A percentile compares a stretch with the other conserved stretches of the same genome.
Conservation (phyloP, 2,329 filamentous ascomycete species). For the Ophiostoma piceae region DNA sequence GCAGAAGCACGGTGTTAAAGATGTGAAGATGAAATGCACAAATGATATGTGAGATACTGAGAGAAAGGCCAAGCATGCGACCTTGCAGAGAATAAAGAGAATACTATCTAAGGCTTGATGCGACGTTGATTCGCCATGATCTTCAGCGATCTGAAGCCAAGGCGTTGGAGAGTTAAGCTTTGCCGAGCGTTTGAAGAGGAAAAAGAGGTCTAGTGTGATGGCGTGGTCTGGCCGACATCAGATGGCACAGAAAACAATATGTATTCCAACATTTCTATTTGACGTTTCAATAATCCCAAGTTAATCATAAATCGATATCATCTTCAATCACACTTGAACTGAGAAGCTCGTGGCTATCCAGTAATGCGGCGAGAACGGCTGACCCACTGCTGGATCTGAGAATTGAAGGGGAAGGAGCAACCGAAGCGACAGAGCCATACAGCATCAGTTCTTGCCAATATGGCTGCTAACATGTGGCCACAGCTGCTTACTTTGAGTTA, state of each 20-base stretch:
- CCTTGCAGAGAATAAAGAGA: too few relatives aligned
- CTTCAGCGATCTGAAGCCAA: background rate
- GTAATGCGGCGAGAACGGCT: background rate
- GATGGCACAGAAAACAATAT: background rate
- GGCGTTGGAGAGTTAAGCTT: background rate
- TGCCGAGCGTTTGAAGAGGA: background rate
- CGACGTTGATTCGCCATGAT: background rate
- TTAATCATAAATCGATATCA: too few relatives aligned
- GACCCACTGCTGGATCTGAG: background rate
- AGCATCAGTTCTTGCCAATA: background rate
- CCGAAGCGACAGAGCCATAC: background rate
- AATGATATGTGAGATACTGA: too few relatives aligned
- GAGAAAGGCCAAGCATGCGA: background rate
- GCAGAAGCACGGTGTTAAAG: background rate
- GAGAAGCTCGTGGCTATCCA: background rate
- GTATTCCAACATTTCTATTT: too few relatives aligned
- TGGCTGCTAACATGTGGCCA: too few relatives aligned
- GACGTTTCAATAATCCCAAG: too few relatives aligned
- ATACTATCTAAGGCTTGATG: background rate
- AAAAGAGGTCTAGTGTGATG: background rate
- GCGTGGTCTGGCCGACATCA: background rate
- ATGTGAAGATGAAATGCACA: too few relatives aligned
- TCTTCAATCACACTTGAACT: too few relatives aligned
- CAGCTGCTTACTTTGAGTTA: too few relatives aligned
- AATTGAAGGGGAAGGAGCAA: background rate